These are phyloP conservation scores for Kregervanrija delftensis DNA, from an alignment of 805 yeast species.

Conservation along the genomic window DNA sequence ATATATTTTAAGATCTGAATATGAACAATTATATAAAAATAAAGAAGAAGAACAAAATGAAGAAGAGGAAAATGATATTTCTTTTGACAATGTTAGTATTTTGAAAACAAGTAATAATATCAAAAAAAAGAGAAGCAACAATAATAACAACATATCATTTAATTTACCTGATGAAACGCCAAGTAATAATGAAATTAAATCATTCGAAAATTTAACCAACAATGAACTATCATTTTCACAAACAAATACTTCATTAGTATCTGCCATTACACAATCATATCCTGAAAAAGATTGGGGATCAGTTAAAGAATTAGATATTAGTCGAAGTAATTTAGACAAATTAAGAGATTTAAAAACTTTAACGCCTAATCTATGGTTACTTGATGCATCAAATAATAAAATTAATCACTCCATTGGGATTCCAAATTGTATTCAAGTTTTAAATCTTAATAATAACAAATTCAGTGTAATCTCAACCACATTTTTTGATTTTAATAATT, in stretches of 20 bases:
- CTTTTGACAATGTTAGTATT: background rate
- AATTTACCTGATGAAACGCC: background rate
- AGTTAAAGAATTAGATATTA: constrained; percentile 31
- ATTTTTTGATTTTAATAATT: constrained; percentile 31
- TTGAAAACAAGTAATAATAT: too few relatives aligned
- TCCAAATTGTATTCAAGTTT: constrained; percentile 31
- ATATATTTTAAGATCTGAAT: constrained; percentile 19
- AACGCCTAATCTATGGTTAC: constrained; percentile 34
- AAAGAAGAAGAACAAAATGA: constrained; percentile 1
- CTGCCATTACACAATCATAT: constrained; percentile 37
- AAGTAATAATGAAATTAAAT: background rate
- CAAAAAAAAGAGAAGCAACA: too few relatives aligned
- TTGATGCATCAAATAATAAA: constrained; percentile 37
- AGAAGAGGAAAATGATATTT: constrained; percentile 1
- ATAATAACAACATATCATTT: too few relatives aligned
- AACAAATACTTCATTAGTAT: constrained; percentile 35
- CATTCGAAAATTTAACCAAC: background rate
- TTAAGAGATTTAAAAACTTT: constrained; percentile 37
- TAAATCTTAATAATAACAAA: constrained; percentile 33
- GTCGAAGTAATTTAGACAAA: constrained; percentile 30
- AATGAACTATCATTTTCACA: constrained; percentile 41
- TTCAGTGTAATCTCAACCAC: constrained; percentile 34
- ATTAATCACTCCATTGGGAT: constrained; percentile 40
- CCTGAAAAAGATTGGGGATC: constrained; percentile 38
- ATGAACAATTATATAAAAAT: constrained; percentile 1